These are phyloP conservation scores for Carex parvula DNA, from an alignment of 176 grass and related monocot genomes.

Conservation along the genomic window DNA sequence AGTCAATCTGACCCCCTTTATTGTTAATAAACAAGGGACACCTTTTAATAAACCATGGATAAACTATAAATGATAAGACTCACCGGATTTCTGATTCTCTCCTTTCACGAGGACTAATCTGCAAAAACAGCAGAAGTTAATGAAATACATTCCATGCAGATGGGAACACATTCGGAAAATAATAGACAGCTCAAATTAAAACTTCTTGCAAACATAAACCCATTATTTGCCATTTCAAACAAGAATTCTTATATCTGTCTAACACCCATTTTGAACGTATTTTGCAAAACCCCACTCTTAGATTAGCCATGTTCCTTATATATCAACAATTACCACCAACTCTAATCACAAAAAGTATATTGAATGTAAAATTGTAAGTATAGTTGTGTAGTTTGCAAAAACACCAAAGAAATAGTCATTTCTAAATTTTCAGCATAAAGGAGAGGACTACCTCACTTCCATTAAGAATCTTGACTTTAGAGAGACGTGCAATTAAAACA, in stretches of 20 bases:
- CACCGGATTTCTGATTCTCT: constrained; percentile 97
- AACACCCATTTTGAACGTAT: not conserved
- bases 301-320: not conserved
- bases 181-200: not conserved
- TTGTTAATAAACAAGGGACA: not conserved
- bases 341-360: not conserved
- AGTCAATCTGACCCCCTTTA: not conserved
- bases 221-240: not conserved
- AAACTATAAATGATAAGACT: constrained; percentile 30
- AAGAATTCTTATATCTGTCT: not conserved
- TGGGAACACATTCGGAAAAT: not conserved
- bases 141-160: not conserved
- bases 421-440: not conserved
- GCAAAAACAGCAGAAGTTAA: constrained; percentile 15
- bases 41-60: not conserved
- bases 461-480: constrained; percentile 74
- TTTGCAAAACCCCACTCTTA: not conserved
- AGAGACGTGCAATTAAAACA: constrained; percentile 80
- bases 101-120: constrained; percentile 77
- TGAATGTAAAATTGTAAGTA: not conserved
- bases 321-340: not conserved
- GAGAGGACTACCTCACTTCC: constrained; percentile 59
- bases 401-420: not conserved
- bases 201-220: not conserved
- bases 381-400: not conserved